Percentiles rank a stretch among this genome's conserved stretches.
phyloP scores from a whole-genome alignment of 169 alveolate genomes.

The Plasmodium gonderi region DNA sequence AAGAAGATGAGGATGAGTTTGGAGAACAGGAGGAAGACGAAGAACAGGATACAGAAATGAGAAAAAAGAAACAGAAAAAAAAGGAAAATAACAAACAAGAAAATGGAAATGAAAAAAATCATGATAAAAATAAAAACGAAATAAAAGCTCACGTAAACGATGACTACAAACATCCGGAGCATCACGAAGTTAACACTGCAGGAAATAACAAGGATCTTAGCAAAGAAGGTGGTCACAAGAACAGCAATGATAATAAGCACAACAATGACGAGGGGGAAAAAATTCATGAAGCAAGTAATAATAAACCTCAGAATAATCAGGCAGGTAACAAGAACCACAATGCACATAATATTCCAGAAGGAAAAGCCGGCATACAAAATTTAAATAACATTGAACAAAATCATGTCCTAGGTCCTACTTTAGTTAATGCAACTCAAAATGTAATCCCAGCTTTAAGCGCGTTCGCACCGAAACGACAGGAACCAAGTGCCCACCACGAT shows the following conservation, averaged over 20 bases:
- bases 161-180: neutral
- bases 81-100: neutral
- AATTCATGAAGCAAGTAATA: neutral
- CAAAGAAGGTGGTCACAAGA: neutral
- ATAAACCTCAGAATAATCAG: neutral
- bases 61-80: neutral
- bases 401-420: neutral
- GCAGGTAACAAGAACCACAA: neutral
- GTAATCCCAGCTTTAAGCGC: neutral
- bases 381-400: neutral
- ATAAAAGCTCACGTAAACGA: neutral
- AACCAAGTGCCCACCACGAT: neutral
- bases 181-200: neutral
- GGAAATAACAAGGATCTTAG: neutral
- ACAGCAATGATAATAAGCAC: neutral
- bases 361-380: neutral
- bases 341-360: neutral
- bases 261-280: neutral
- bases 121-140: slow-evolving; percentile 6
- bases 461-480: slow-evolving; percentile 3
- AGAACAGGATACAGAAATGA: neutral
- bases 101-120: neutral
- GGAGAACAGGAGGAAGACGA: neutral
- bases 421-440: slow-evolving; percentile 9
- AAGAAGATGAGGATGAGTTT: neutral